phyloP scores from a whole-genome alignment of 139 green algal genomes.

The Mesotaenium endlicherianum region DNA sequence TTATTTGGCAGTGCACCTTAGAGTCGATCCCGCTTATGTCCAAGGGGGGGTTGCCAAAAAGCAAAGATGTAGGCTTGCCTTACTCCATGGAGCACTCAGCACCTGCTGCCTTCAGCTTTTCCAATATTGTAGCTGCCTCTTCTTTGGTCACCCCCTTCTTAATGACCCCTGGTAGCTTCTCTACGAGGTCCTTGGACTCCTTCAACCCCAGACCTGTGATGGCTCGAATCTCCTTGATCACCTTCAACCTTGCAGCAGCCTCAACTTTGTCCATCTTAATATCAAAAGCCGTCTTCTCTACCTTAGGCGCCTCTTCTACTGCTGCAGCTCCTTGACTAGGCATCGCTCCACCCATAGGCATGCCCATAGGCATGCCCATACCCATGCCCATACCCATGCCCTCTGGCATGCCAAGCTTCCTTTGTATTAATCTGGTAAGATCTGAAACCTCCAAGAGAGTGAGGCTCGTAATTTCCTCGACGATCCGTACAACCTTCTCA shows the following conservation, averaged over 20 bases:
- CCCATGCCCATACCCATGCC: slow-evolving; percentile 51
- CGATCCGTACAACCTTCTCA: slow-evolving; percentile 33
- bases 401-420: slow-evolving; percentile 41
- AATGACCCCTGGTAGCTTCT: slow-evolving; percentile 84
- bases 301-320: slow-evolving; percentile 47
- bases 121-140: slow-evolving; percentile 89
- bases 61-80: no score
- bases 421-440: slow-evolving; percentile 35
- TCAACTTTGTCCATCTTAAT: slow-evolving; percentile 93
- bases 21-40: no score
- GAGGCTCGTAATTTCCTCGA: slow-evolving; percentile 48
- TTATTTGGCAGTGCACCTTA: no score
- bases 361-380: slow-evolving; percentile 3
- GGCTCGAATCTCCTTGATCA: slow-evolving; percentile 97
- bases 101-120: slow-evolving; percentile 82
- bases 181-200: slow-evolving; percentile 98
- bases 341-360: background rate
- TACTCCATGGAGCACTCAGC: slow-evolving; percentile 38
- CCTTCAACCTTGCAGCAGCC: slow-evolving; percentile 91
- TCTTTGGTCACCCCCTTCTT: slow-evolving; percentile 90
- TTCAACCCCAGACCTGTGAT: slow-evolving; percentile 93
- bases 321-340: slow-evolving; percentile 51
- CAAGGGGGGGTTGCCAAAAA: no score
- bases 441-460: slow-evolving; percentile 54
- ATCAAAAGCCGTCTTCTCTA: slow-evolving; percentile 86